A percentile compares a stretch with the other conserved stretches of the same genome.
Evolutionary conservation across 345 rosid species (phyloP).

Genomic region (Euphorbia pulcherrima): DNA sequence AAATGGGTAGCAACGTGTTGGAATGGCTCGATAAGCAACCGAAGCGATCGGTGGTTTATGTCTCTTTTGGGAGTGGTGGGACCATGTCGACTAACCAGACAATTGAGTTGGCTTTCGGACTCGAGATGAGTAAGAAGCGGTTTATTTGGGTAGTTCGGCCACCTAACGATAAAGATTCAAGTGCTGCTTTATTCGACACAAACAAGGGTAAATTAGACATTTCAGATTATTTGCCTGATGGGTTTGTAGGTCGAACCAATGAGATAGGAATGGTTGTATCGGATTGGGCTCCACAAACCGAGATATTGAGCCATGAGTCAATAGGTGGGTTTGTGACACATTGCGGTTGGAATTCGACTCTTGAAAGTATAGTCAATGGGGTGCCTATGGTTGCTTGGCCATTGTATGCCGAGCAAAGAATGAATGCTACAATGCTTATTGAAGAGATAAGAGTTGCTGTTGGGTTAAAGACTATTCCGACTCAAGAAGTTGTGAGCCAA

Average conservation of each 20-base stretch:
- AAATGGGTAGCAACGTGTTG: background rate
- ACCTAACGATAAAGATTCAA: background rate
- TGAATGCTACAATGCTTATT: conserved; percentile 55
- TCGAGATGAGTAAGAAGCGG: conserved; percentile 29
- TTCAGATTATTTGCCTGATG: conserved; percentile 40
- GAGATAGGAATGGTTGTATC: conserved; percentile 42
- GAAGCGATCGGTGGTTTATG: conserved; percentile 39
- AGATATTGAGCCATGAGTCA: conserved; percentile 51
- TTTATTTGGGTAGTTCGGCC: conserved; percentile 53
- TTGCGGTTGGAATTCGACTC: conserved; percentile 62
- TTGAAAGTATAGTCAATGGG: conserved; percentile 54
- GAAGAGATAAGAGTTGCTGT: conserved; percentile 26
- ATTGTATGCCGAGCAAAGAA: conserved; percentile 57
- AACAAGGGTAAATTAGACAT: conserved; percentile 3
- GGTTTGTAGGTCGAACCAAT: conserved; percentile 42
- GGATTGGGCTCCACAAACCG: conserved; percentile 58
- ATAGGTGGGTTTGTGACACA: conserved; percentile 64
- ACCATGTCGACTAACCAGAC: conserved; percentile 28
- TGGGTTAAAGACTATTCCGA: conserved; percentile 1
- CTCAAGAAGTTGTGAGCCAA: conserved; percentile 6
- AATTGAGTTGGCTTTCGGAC: conserved; percentile 46
- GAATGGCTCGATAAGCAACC: conserved; percentile 43
- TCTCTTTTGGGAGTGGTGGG: conserved; percentile 48
- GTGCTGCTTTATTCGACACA: conserved; percentile 20
- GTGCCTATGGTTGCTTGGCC: conserved; percentile 77